Base-by-base conservation (phyloP, 192 early-diverging fungal genomes). In the Rhizophagus clarus region DNA sequence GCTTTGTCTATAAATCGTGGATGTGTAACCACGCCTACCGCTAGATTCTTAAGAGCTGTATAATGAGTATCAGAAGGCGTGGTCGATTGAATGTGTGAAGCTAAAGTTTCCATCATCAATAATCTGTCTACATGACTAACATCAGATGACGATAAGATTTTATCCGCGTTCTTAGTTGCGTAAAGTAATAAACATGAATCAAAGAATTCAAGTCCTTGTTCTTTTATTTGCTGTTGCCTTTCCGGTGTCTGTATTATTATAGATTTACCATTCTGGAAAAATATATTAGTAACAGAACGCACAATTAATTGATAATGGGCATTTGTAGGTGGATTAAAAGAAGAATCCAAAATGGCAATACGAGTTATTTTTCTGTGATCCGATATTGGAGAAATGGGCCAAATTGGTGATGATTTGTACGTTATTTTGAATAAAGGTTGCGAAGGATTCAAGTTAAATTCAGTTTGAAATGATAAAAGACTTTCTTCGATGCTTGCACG, bases 1-100 rank as follows among this genome's bases (percentile, higher is more conserved):
- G 89, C 85, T 79, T 95, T 95, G 77, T 95, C 93, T 28, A 93
- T 85, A 82, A 95, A 95, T 37, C 88, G 80, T 24, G 92, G 89
- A 62, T 89, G 84, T 61, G 87, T 85, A 56, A 87, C 88, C 61
- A 93, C 81, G 26, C 87, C 92, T 31, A 92, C 84, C 5, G 87
- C 87, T 31, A 88, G 77, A 81, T 85, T 86, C 72, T 84, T 81
- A 71, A 83, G 37, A 40, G 68, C 29, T n/a, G 20, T 64, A 56
- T 7, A 31, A 74, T 12, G 7, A 17, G 15, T 17, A 22, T 74
- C 32, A 10, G 45, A 32, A 20, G 7, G 4, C 4, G 9, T 24
- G 24, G n/a, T 60, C 15, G 49, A 51, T 56, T 9, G 10, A 7
- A 51, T 32, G 29, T 85, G 60, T 73, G 74, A 56, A 14, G 90